Conservation (phyloP, 2,329 filamentous ascomycete genomes). For the Mariannaea sp. region DNA sequence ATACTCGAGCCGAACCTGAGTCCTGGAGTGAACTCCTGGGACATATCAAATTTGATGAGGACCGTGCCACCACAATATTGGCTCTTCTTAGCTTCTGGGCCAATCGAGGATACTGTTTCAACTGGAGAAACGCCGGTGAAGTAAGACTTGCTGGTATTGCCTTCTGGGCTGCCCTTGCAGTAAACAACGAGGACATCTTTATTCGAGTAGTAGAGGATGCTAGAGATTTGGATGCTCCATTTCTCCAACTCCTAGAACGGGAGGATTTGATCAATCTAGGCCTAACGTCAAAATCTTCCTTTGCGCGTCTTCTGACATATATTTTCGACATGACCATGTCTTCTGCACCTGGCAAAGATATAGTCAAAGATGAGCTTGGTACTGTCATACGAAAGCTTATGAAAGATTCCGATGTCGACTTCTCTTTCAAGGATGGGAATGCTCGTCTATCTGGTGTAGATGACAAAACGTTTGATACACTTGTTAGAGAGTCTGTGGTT, state of each 20-base stretch:
- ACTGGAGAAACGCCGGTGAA: conserved; percentile 25
- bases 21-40: conserved; percentile 32
- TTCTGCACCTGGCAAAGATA: background rate
- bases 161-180: conserved; percentile 36
- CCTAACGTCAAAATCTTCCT: conserved; percentile 15
- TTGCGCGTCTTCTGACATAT: conserved; percentile 31
- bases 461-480: conserved; percentile 28
- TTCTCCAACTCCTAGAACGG: conserved; percentile 26
- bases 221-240: conserved; percentile 22
- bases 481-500: conserved; percentile 36
- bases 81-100: conserved; percentile 32
- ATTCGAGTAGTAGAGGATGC: conserved; percentile 25
- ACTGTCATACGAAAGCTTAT: conserved; percentile 23
- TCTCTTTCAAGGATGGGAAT: conserved; percentile 14
- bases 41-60: conserved; percentile 5
- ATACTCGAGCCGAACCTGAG: conserved; percentile 23
- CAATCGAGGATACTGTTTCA: conserved; percentile 25
- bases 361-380: conserved; percentile 19
- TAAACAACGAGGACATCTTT: conserved; percentile 34
- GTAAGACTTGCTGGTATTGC: conserved; percentile 32
- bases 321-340: conserved; percentile 34
- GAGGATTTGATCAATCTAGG: conserved; percentile 19
- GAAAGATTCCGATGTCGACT: conserved; percentile 18
- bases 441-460: conserved; percentile 18
- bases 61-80: conserved; percentile 29